Conservation (phyloP, 169 alveolate genomes). For the Cryptosporidium ubiquitum region DNA sequence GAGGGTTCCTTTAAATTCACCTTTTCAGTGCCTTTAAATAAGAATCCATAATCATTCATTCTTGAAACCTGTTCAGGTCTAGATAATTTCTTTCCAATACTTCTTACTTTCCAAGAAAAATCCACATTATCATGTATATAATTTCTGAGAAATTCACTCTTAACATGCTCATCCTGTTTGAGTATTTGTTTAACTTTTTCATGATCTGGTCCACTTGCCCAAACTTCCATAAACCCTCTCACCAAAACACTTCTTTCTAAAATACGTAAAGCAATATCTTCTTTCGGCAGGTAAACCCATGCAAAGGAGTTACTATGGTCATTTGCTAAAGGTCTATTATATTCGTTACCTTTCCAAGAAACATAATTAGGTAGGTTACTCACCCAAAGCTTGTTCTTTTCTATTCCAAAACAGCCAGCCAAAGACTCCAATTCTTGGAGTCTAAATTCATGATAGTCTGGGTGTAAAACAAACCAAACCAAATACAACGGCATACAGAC, state of each 20-base stretch:
- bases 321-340: conserved; percentile 31
- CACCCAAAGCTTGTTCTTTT: conserved; percentile 17
- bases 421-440: conserved; percentile 77
- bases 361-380: background rate
- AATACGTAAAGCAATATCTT: conserved; percentile 74
- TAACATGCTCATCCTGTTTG: conserved; percentile 45
- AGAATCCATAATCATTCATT: conserved; percentile 68
- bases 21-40: conserved; percentile 49
- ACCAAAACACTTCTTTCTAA: conserved; percentile 76
- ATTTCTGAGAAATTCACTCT: conserved; percentile 48
- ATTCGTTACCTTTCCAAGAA: conserved; percentile 21
- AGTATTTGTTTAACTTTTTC: conserved; percentile 58
- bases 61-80: conserved; percentile 48
- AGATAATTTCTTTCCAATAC: conserved; percentile 75
- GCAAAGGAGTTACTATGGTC: conserved; percentile 72
- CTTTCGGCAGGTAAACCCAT: conserved; percentile 70
- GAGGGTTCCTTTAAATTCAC: conserved; percentile 29
- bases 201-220: conserved; percentile 77
- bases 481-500: conserved; percentile 68
- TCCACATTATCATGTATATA: conserved; percentile 75
- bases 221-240: conserved; percentile 78
- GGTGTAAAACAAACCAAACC: conserved; percentile 80
- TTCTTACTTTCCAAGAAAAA: conserved; percentile 76
- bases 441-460: conserved; percentile 78
- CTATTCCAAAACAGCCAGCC: conserved; percentile 73